Evolutionary conservation across 306 rosid genomes (phyloP), one percentile per base, ranked within the genome.

Genomic region (Vicia faba): DNA sequence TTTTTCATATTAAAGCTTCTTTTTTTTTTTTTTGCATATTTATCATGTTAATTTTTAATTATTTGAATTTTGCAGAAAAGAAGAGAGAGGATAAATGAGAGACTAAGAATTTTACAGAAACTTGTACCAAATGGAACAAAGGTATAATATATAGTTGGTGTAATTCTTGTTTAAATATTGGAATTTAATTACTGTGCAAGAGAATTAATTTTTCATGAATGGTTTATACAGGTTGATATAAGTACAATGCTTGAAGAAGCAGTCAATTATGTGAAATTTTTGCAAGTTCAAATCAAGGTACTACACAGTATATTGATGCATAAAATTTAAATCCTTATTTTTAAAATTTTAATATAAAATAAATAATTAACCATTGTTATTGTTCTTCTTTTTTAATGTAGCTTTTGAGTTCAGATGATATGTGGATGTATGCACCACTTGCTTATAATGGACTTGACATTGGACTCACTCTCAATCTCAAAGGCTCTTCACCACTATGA

Each of bases 181-280:
- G 48, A 20, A 4, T 11, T 58, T 41, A 16, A 35, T 26, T 8
- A 56, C 28, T 58, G 28, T 46, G 29, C 58, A 55, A n/a, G 29
- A 68, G 35, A 67, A 70, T 18, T 61, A 50, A 67, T 33, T 73
- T 70, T 58, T n/a, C 26, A 40, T 50, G 26, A 10, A 68, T 63
- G 50, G 1, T 75, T 55, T 55, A 41, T 50, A 9, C 67, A 89
- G 96, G 96, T 93, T 56, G 98, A 93, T 77, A 88, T 93, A 46
- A 93, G 98, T 81, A 93, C 98, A 41, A 93, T 93, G 98, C 95
- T 93, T 36, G 98, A 93, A 83, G 97, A 93, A 61, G 96, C 97
- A 39, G 97, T 89, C 33, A 84, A 86, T 28, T 93, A 93, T 51
- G 98, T 93, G 68, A 84, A 93, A 72, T 93, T 93, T 77, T 79